Conservation (phyloP, 306 rosid species). For the Senna siamea region DNA sequence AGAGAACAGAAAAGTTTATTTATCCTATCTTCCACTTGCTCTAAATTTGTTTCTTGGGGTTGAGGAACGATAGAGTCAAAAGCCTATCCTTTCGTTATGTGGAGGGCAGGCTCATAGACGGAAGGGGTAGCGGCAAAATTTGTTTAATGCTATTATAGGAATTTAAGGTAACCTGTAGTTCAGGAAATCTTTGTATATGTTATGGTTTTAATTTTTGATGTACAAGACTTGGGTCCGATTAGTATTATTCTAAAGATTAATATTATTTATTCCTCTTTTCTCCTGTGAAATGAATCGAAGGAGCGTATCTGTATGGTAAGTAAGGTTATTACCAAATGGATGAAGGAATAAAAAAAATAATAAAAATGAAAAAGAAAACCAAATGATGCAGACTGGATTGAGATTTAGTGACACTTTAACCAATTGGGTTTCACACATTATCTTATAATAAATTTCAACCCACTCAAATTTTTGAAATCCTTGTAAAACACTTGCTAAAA, state of each 20-base stretch:
- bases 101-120: too few relatives aligned
- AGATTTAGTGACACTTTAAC: too few relatives aligned
- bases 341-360: too few relatives aligned
- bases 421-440: too few relatives aligned
- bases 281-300: neutral
- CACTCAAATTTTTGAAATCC: too few relatives aligned
- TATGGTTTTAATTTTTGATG: neutral
- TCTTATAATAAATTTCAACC: too few relatives aligned
- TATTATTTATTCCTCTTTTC: neutral
- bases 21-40: conserved; percentile 14
- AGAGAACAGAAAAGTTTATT: conserved; percentile 14
- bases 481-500: too few relatives aligned
- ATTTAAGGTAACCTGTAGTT: neutral
- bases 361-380: too few relatives aligned
- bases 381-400: too few relatives aligned
- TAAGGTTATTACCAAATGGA: too few relatives aligned
- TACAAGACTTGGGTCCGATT: neutral
- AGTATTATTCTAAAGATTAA: neutral
- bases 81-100: neutral
- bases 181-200: conserved; percentile 11
- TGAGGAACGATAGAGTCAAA: conserved; percentile 21
- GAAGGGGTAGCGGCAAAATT: neutral
- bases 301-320: too few relatives aligned
- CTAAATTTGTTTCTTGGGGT: conserved; percentile 20
- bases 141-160: neutral